A percentile compares a stretch with the other conserved stretches of the same genome.
These are phyloP conservation scores for Termitomyces sp. DNA, from an alignment of 768 basidiomycete genomes.

Conservation along the genomic window DNA sequence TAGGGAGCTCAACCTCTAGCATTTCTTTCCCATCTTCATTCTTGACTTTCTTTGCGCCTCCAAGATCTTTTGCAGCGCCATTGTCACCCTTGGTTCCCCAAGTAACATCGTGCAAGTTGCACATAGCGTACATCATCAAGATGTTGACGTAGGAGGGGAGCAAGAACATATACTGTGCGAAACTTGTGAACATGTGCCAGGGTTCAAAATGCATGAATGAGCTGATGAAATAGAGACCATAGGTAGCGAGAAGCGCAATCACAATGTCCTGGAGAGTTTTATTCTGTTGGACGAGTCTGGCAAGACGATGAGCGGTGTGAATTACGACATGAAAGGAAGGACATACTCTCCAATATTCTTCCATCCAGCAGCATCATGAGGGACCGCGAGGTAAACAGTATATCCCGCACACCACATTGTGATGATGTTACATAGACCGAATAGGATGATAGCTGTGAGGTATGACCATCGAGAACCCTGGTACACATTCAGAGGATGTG, in stretches of 20 bases:
- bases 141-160: conserved; percentile 77
- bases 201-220: conserved; percentile 90
- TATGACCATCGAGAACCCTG: conserved; percentile 87
- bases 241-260: conserved; percentile 70
- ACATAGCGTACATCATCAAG: conserved; percentile 93
- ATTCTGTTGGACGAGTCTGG: conserved; percentile 56
- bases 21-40: conserved; percentile 80
- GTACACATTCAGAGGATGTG: not conserved
- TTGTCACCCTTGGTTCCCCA: conserved; percentile 96
- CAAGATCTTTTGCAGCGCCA: conserved; percentile 80
- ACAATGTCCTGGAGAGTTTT: conserved; percentile 78
- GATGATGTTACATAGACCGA: conserved; percentile 73
- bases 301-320: not conserved
- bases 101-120: conserved; percentile 84
- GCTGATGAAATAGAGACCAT: conserved; percentile 79
- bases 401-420: conserved; percentile 88
- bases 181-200: conserved; percentile 96
- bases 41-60: conserved; percentile 86
- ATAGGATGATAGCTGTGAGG: conserved; percentile 65
- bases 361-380: conserved; percentile 73
- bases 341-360: conserved; percentile 62
- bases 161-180: conserved; percentile 88
- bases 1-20: conserved; percentile 81
- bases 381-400: conserved; percentile 82
- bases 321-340: not conserved